Percentiles rank a stretch among this genome's conserved stretches.
phyloP scores from a whole-genome alignment of 2,329 filamentous ascomycete genomes.

The Rhytidhysteron rufulum region DNA sequence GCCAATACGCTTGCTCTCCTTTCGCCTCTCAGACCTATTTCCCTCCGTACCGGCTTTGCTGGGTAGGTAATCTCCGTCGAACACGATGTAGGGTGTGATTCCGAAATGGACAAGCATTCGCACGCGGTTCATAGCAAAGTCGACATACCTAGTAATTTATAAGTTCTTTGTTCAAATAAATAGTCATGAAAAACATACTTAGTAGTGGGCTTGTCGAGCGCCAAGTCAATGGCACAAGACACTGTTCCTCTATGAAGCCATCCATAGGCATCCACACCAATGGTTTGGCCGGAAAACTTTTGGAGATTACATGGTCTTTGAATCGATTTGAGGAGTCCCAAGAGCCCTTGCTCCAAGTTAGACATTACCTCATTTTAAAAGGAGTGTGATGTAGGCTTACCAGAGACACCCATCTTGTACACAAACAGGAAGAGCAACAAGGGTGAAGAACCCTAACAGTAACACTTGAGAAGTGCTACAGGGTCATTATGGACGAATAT shows the following conservation, averaged over 20 bases:
- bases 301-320: slow-evolving; percentile 84
- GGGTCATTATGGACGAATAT: not conserved
- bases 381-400: slow-evolving; percentile 16
- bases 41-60: slow-evolving; percentile 88
- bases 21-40: slow-evolving; percentile 68
- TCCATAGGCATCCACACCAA: slow-evolving; percentile 96
- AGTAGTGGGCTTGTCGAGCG: slow-evolving; percentile 78
- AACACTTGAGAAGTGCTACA: slow-evolving; percentile 7
- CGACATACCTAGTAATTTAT: slow-evolving; percentile 66
- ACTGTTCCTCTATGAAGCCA: slow-evolving; percentile 95
- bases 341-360: slow-evolving; percentile 60
- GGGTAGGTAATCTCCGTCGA: slow-evolving; percentile 91
- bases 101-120: slow-evolving; percentile 93
- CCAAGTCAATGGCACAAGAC: slow-evolving; percentile 85
- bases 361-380: slow-evolving; percentile 12
- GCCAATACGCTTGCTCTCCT: slow-evolving; percentile 71
- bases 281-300: slow-evolving; percentile 79
- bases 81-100: slow-evolving; percentile 90
- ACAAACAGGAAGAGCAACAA: not conserved
- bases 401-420: slow-evolving; percentile 38
- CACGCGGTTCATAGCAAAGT: slow-evolving; percentile 85
- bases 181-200: slow-evolving; percentile 56
- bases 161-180: slow-evolving; percentile 8
- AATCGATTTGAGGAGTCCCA: slow-evolving; percentile 92
- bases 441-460: slow-evolving; percentile 15